phyloP scores from a whole-genome alignment of 2,329 filamentous ascomycete species.

The Ilyonectria sp. region DNA sequence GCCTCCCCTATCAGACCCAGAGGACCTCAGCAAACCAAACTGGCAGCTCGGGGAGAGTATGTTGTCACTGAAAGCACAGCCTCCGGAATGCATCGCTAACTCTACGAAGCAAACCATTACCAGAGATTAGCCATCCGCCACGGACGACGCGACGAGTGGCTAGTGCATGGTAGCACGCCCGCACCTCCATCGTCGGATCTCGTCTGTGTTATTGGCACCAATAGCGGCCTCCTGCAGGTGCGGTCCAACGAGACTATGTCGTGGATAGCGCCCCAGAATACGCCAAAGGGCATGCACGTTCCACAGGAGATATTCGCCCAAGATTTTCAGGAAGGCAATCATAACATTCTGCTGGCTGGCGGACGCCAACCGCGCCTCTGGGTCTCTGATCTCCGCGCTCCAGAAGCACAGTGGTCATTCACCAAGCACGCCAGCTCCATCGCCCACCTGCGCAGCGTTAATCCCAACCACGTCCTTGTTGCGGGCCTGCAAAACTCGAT shows the following conservation, averaged over 20 bases:
- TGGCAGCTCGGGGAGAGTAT: conserved; percentile 59
- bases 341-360: conserved; percentile 65
- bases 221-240: conserved; percentile 61
- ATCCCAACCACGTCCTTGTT: conserved; percentile 66
- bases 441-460: conserved; percentile 65
- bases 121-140: conserved; percentile 51
- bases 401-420: conserved; percentile 52
- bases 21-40: conserved; percentile 47
- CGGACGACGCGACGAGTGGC: conserved; percentile 47
- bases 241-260: conserved; percentile 49
- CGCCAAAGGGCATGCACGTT: conserved; percentile 37
- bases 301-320: conserved; percentile 63
- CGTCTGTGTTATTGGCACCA: conserved; percentile 65
- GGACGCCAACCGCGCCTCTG: conserved; percentile 64
- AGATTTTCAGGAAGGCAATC: conserved; percentile 62
- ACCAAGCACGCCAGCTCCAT: conserved; percentile 58
- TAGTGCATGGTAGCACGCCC: conserved; percentile 59
- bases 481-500: conserved; percentile 66
- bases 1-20: conserved; percentile 49
- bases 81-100: neutral
- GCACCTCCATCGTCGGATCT: conserved; percentile 58
- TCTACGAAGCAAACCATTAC: conserved; percentile 50
- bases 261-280: conserved; percentile 52
- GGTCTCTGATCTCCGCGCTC: conserved; percentile 61
- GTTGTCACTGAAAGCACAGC: conserved; percentile 9